A percentile compares a stretch with the other conserved stretches of the same genome.
Evolutionary conservation across 768 basidiomycete genomes (phyloP).

Genomic region (Collybia nuda): DNA sequence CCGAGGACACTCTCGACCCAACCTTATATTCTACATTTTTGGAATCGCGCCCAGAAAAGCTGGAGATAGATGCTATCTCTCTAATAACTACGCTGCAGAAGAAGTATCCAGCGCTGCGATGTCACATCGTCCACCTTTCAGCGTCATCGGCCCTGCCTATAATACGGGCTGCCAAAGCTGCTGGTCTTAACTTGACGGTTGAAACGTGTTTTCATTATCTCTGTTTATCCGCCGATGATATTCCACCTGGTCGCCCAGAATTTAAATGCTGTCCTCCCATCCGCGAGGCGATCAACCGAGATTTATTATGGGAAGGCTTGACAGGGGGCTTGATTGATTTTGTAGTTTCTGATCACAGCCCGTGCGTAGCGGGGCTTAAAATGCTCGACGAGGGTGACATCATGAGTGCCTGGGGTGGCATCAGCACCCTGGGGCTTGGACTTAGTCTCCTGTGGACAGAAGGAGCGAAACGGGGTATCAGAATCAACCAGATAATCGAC

Average conservation of each 20-base stretch:
- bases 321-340: constrained; percentile 84
- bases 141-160: constrained; percentile 78
- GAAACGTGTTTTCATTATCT: constrained; percentile 99
- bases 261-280: constrained; percentile 99
- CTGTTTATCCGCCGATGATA: constrained; percentile 66
- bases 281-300: constrained; percentile 68
- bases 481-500: constrained; percentile 60
- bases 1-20: constrained; percentile 29
- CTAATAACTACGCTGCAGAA: constrained; percentile 69
- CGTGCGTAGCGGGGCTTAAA: constrained; percentile 84
- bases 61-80: constrained; percentile 82
- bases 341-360: constrained; percentile 96
- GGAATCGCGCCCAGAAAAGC: constrained; percentile 72
- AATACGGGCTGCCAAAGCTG: constrained; percentile 65
- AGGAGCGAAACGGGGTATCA: constrained; percentile 55
- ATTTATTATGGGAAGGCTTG: constrained; percentile 79
- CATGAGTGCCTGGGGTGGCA: constrained; percentile 94
- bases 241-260: constrained; percentile 76
- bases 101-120: constrained; percentile 65
- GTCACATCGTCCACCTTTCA: constrained; percentile 96
- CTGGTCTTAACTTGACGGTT: constrained; percentile 75
- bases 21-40: constrained; percentile 81
- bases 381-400: constrained; percentile 73
- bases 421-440: constrained; percentile 88
- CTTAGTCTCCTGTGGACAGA: constrained; percentile 91